Percentiles rank a stretch among this genome's conserved stretches.
These are phyloP conservation scores for Phytophthora ramorum DNA, from an alignment of 352 stramenopile genomes.

Conservation along the genomic window DNA sequence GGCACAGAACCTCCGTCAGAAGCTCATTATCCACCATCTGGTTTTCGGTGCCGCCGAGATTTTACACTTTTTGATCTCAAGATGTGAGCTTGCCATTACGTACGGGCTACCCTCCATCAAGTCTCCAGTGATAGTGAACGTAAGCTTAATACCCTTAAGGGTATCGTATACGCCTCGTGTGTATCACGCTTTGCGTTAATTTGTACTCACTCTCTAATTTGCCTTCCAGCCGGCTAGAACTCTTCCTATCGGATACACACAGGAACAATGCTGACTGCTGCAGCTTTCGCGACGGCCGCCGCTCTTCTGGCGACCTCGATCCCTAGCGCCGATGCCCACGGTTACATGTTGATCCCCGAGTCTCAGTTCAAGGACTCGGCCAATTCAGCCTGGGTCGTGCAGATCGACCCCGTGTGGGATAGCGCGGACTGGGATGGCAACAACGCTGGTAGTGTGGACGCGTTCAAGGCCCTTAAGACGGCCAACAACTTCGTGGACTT, in stretches of 20 bases:
- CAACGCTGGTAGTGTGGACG: constrained; percentile 8
- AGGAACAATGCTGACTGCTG: constrained; percentile 14
- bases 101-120: background rate
- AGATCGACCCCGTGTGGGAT: constrained; percentile 28
- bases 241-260: background rate
- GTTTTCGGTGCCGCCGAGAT: constrained; percentile 1
- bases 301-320: constrained; percentile 15
- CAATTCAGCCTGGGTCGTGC: constrained; percentile 28
- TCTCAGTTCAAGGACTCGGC: constrained; percentile 26
- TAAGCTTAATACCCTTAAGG: no score
- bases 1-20: no score
- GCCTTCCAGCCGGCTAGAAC: constrained; percentile 1
- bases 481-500: constrained; percentile 26
- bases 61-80: constrained; percentile 15
- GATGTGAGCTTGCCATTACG: constrained; percentile 9
- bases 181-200: background rate
- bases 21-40: background rate
- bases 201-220: constrained; percentile 10
- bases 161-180: background rate
- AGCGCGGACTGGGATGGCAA: constrained; percentile 30
- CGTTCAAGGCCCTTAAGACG: constrained; percentile 19
- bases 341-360: constrained; percentile 34
- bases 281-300: constrained; percentile 15
- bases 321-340: constrained; percentile 21
- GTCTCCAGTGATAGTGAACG: background rate